Conservation (phyloP, 805 yeast species). For the Kluyveromyces lactis region DNA sequence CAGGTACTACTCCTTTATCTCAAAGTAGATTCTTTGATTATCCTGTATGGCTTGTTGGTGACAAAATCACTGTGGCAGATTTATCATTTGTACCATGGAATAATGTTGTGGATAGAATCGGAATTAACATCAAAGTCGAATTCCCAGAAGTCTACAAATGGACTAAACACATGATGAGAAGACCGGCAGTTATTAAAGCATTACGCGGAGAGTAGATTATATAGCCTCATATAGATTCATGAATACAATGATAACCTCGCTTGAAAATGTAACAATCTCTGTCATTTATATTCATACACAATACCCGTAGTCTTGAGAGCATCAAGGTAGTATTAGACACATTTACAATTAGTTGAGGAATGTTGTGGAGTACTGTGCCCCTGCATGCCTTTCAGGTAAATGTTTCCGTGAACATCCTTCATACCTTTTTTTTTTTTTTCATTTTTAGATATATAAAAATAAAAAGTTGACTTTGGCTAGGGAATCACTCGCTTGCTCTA, state of each 20-base stretch:
- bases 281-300: no score
- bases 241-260: neutral
- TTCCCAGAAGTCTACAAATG: slow-evolving; percentile 94
- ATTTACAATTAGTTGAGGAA: no score
- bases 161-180: slow-evolving; percentile 92
- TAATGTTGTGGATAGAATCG: slow-evolving; percentile 87
- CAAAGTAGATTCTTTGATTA: slow-evolving; percentile 83
- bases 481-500: no score
- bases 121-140: slow-evolving; percentile 77
- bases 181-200: slow-evolving; percentile 86
- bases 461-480: no score
- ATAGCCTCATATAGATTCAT: neutral
- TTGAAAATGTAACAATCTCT: no score
- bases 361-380: no score
- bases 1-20: slow-evolving; percentile 81
- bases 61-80: slow-evolving; percentile 76
- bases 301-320: no score
- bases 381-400: no score
- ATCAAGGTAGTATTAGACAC: no score
- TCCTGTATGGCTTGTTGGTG: slow-evolving; percentile 94
- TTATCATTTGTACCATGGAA: slow-evolving; percentile 95
- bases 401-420: no score
- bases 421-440: no score
- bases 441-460: no score
- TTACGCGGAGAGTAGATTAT: slow-evolving; percentile 52